Evolutionary conservation across 2,329 filamentous ascomycete genomes (phyloP).

Genomic region (Phoma herbarum): DNA sequence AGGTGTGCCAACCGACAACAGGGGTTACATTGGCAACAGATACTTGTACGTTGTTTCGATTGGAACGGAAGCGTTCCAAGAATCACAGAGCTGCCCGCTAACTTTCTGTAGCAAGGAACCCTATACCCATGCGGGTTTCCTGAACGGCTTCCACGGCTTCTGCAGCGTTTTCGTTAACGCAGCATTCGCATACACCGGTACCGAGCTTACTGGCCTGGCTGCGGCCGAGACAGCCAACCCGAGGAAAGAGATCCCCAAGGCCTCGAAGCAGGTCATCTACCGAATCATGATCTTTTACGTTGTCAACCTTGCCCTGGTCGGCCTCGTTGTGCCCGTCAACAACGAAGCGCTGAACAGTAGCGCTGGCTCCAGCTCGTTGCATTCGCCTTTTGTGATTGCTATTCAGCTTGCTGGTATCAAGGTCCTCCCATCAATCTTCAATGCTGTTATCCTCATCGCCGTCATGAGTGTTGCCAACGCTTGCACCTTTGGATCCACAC

Average conservation of each 20-base stretch:
- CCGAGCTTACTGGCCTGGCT: slow-evolving; percentile 67
- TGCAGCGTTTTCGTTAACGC: slow-evolving; percentile 70
- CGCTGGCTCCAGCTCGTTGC: slow-evolving; percentile 26
- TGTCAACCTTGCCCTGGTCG: slow-evolving; percentile 52
- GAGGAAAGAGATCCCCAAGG: slow-evolving; percentile 54
- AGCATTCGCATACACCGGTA: slow-evolving; percentile 68
- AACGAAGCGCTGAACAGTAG: slow-evolving; percentile 15
- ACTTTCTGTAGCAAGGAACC: slow-evolving; percentile 5
- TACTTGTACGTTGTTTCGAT: slow-evolving; percentile 63
- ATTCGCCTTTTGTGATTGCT: slow-evolving; percentile 71
- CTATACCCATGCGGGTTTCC: slow-evolving; percentile 50
- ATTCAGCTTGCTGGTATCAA: slow-evolving; percentile 68
- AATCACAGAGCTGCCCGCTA: neutral
- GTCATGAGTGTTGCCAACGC: slow-evolving; percentile 68
- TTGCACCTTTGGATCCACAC: slow-evolving; percentile 63
- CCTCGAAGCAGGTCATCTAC: slow-evolving; percentile 56
- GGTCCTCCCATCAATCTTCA: slow-evolving; percentile 69
- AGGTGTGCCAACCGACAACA: slow-evolving; percentile 63
- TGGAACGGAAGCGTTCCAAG: neutral
- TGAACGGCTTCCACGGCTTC: slow-evolving; percentile 68
- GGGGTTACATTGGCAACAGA: slow-evolving; percentile 66
- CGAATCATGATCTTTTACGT: slow-evolving; percentile 56
- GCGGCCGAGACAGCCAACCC: slow-evolving; percentile 65
- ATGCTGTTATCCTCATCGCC: slow-evolving; percentile 69
- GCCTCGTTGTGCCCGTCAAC: slow-evolving; percentile 50